Base-by-base conservation (phyloP, 78 protist genomes). In the Dictyostelium firmibasis region DNA sequence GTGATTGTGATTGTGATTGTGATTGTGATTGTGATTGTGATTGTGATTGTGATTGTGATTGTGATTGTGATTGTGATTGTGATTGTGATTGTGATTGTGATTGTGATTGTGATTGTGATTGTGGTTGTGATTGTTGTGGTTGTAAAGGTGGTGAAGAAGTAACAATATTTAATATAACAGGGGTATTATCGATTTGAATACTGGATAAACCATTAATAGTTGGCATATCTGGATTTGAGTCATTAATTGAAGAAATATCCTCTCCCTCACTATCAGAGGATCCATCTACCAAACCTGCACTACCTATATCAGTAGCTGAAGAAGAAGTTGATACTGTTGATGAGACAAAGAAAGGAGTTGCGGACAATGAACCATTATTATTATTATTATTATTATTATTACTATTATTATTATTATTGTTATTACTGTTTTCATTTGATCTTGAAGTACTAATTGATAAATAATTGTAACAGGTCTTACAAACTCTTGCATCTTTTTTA, bases 401-500 rank as follows among this genome's bases (percentile, higher is more conserved):
- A 9, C 20, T 67, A 67, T 25, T 67, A 25, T 27, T 70, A 29
- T 29, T 70, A 14, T 14, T 29, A 29, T 14, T 70, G 25, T 8
- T 70, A 29, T 13, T 1, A 36, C 8, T 36, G 3, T 16, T 14
- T 11, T 77, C 83, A 18, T 43, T 29, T 41, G 83, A 41, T 74
- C 92, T 86, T 33, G 92, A 74, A 25, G 62, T 25, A 9, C 44
- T 31, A n/a, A 76, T 57, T 5, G 84, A 47, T n/a, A 92, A n/a
- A 92, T 76, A 83, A 33, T 67, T 20, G 74, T 41, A 93, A 64
- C 96, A 93, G 36, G 91, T 47, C 33, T 43, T 53, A 86, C 96
- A 93, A n/a, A 93, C 96, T 41, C 96, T 67, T 18, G 86, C 96
- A 20, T 88, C 91, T 29, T 93, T 93, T 36, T 83, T 78, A 23